phyloP scores from a whole-genome alignment of 1,284 basidiomycete genomes.

The Lignosus rhinocerotis region DNA sequence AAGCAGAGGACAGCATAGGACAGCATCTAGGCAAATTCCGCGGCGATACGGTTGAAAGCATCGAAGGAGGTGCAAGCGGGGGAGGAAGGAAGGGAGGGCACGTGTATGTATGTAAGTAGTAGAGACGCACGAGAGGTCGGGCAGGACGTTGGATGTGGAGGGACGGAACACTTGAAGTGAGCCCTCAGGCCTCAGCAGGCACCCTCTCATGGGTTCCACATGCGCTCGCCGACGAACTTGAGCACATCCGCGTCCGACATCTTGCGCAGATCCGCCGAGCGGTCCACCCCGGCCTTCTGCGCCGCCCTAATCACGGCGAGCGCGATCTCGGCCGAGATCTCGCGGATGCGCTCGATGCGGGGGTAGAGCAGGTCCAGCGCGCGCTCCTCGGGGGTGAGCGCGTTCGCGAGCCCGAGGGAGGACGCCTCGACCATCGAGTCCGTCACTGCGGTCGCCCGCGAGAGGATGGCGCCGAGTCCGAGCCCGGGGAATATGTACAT shows the following conservation, averaged over 20 bases:
- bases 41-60: background rate
- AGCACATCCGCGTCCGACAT: conserved; percentile 59
- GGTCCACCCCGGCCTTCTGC: conserved; percentile 71
- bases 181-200: background rate
- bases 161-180: too few relatives aligned
- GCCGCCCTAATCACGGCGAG: conserved; percentile 74
- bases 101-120: background rate
- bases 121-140: background rate
- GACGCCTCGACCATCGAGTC: conserved; percentile 83
- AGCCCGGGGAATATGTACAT: conserved; percentile 82
- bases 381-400: conserved; percentile 75
- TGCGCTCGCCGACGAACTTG: conserved; percentile 56
- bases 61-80: background rate
- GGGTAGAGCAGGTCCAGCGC: conserved; percentile 72
- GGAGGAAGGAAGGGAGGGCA: background rate
- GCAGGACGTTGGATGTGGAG: background rate
- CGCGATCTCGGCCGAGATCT: conserved; percentile 80
- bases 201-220: conserved; percentile 67
- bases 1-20: background rate
- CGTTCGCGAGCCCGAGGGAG: conserved; percentile 75
- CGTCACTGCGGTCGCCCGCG: conserved; percentile 65
- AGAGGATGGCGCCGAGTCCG: conserved; percentile 78
- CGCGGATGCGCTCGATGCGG: conserved; percentile 76
- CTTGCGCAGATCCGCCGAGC: conserved; percentile 50
- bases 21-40: background rate